A percentile compares a stretch with the other conserved stretches of the same genome.
Conservation (phyloP, 768 basidiomycete genomes). For the Lentinus tigrinus region DNA sequence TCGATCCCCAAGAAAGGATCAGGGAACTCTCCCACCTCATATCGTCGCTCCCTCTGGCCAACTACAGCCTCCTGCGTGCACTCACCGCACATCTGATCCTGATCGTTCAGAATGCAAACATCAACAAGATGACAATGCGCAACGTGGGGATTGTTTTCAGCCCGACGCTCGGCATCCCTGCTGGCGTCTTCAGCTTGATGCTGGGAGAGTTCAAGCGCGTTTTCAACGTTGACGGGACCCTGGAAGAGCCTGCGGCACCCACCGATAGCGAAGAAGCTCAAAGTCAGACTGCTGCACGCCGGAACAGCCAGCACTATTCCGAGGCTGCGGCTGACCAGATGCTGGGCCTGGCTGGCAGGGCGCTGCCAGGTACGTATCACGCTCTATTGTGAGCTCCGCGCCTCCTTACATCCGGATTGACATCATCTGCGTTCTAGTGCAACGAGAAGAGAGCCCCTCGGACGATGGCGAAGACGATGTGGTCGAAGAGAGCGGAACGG, state of each 20-base stretch:
- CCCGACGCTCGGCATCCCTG: constrained; percentile 96
- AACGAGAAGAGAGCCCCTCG: constrained; percentile 60
- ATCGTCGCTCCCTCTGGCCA: constrained; percentile 82
- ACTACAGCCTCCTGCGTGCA: constrained; percentile 92
- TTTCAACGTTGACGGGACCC: constrained; percentile 73
- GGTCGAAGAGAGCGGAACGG: constrained; percentile 74
- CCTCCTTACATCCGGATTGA: constrained; percentile 10
- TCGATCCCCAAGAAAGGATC: constrained; percentile 85
- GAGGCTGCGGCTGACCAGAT: constrained; percentile 81
- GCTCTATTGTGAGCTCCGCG: neutral
- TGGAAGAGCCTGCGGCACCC: constrained; percentile 23
- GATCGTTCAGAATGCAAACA: constrained; percentile 84
- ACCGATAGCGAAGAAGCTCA: constrained; percentile 17
- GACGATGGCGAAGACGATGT: constrained; percentile 64
- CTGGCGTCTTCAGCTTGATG: constrained; percentile 94
- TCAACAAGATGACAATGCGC: constrained; percentile 98
- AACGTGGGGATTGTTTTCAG: constrained; percentile 99
- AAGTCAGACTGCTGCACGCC: constrained; percentile 46
- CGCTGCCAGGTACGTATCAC: constrained; percentile 54
- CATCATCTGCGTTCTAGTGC: constrained; percentile 24
- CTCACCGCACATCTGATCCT: constrained; percentile 93
- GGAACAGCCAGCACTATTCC: constrained; percentile 84
- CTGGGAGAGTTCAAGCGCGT: constrained; percentile 90
- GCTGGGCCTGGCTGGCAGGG: constrained; percentile 74
- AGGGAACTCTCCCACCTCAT: constrained; percentile 84